These are phyloP conservation scores for Pholiota conissans DNA, from an alignment of 768 basidiomycete genomes.

Conservation along the genomic window DNA sequence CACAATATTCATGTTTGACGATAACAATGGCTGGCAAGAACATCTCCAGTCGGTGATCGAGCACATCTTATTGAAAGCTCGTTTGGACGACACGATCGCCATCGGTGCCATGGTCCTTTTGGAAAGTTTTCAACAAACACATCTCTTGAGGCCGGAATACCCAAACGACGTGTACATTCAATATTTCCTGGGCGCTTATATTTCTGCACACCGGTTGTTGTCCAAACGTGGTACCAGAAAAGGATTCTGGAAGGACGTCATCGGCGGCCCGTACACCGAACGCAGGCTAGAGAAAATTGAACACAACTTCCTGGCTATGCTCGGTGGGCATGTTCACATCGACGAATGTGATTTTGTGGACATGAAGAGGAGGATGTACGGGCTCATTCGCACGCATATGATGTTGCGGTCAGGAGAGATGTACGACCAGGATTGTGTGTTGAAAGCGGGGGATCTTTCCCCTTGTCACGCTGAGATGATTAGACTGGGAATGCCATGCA, in stretches of 20 bases:
- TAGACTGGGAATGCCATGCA: background rate
- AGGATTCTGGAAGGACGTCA: slow-evolving; percentile 2
- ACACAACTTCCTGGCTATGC: background rate
- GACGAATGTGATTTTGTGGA: background rate
- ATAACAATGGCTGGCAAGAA: slow-evolving; percentile 3
- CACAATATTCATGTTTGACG: slow-evolving; percentile 3
- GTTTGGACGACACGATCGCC: slow-evolving; percentile 3
- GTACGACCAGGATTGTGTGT: background rate
- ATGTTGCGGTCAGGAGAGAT: slow-evolving; percentile 2
- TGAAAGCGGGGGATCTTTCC: background rate
- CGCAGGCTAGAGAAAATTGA: background rate
- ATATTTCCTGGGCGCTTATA: slow-evolving; percentile 10
- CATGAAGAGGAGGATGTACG: slow-evolving; percentile 8
- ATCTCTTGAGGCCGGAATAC: background rate
- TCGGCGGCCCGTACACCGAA: background rate
- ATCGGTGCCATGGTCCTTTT: slow-evolving; percentile 4
- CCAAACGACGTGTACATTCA: slow-evolving; percentile 5
- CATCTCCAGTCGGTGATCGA: slow-evolving; percentile 3
- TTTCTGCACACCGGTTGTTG: slow-evolving; percentile 2
- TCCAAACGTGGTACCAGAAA: background rate
- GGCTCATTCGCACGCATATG: slow-evolving; percentile 1
- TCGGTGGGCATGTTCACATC: background rate
- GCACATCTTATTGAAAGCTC: background rate
- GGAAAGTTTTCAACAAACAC: background rate
- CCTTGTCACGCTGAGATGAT: background rate